phyloP scores from a whole-genome alignment of 768 basidiomycete genomes.

The Tubosaeta sp. region DNA sequence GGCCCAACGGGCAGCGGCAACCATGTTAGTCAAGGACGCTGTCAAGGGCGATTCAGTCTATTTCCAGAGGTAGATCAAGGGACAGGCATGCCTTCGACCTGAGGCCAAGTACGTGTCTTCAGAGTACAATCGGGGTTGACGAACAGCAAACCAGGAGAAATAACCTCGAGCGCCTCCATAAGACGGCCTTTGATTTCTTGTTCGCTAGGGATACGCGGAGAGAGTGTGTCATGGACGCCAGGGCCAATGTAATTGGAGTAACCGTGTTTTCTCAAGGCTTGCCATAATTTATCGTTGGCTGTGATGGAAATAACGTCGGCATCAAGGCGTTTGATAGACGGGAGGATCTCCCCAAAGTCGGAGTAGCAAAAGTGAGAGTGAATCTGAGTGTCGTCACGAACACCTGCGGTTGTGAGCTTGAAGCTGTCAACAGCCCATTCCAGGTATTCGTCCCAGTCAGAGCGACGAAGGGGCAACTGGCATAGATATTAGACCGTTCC shows the following conservation, averaged over 20 bases:
- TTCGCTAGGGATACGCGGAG: constrained; percentile 91
- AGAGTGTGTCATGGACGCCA: constrained; percentile 99
- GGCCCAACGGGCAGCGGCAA: constrained; percentile 91
- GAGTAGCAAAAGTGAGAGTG: constrained; percentile 99
- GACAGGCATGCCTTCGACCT: constrained; percentile 69
- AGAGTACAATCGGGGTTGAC: constrained; percentile 98
- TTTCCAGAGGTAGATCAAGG: constrained; percentile 1
- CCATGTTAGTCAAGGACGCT: constrained; percentile 82
- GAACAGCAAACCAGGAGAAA: constrained; percentile 73
- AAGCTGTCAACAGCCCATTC: constrained; percentile 99
- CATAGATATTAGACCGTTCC: constrained; percentile 1
- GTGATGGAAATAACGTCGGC: constrained; percentile 99
- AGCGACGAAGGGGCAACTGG: constrained; percentile 88
- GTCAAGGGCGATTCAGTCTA: constrained; percentile 7
- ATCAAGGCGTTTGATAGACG: constrained; percentile 92
- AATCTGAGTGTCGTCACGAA: constrained; percentile 89
- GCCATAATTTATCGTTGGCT: constrained; percentile 95
- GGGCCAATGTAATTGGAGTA: constrained; percentile 98
- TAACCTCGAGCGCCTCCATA: constrained; percentile 74
- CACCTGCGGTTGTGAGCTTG: constrained; percentile 95
- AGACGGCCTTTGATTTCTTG: constrained; percentile 95
- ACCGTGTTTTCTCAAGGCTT: constrained; percentile 90
- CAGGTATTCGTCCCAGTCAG: constrained; percentile 96
- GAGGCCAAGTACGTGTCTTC: constrained; percentile 98
- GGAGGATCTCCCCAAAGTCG: constrained; percentile 98